A percentile compares a stretch with the other conserved stretches of the same genome.
These are phyloP conservation scores for Cryptococcus amylolentus DNA, from an alignment of 1,284 basidiomycete species.

Conservation along the genomic window DNA sequence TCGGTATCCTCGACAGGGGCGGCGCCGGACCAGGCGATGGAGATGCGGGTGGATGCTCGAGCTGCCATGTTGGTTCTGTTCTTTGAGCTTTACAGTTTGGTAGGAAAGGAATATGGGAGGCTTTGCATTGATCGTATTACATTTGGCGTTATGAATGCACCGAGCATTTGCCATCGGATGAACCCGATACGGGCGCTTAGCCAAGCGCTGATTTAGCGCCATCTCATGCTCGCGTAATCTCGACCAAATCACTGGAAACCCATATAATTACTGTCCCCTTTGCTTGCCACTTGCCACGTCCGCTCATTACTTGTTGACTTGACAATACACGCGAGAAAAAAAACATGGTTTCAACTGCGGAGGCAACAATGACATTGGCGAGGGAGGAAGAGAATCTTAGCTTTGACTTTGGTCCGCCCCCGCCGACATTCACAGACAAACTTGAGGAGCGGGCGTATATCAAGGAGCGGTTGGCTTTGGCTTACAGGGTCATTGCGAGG, in stretches of 20 bases:
- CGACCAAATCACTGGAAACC: background rate
- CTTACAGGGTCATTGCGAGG: conserved; percentile 18
- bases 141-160: too few species aligned
- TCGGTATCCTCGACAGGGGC: conserved; percentile 34
- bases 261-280: too few species aligned
- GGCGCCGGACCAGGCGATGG: conserved; percentile 33
- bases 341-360: too few species aligned
- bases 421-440: conserved; percentile 21
- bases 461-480: conserved; percentile 23
- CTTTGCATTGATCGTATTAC: too few species aligned
- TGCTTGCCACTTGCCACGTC: too few species aligned
- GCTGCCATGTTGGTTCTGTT: conserved; percentile 15
- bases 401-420: conserved; percentile 21
- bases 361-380: too few species aligned
- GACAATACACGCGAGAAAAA: too few species aligned
- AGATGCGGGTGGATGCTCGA: conserved; percentile 32
- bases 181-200: background rate
- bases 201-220: background rate
- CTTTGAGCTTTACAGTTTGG: background rate
- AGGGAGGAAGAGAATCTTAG: conserved; percentile 3
- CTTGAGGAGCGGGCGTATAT: conserved; percentile 18
- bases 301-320: too few species aligned
- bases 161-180: background rate
- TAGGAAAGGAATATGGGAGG: too few species aligned
- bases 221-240: background rate